These are phyloP conservation scores for Prunus kanzakura DNA, from an alignment of 306 rosid genomes.

Conservation along the genomic window DNA sequence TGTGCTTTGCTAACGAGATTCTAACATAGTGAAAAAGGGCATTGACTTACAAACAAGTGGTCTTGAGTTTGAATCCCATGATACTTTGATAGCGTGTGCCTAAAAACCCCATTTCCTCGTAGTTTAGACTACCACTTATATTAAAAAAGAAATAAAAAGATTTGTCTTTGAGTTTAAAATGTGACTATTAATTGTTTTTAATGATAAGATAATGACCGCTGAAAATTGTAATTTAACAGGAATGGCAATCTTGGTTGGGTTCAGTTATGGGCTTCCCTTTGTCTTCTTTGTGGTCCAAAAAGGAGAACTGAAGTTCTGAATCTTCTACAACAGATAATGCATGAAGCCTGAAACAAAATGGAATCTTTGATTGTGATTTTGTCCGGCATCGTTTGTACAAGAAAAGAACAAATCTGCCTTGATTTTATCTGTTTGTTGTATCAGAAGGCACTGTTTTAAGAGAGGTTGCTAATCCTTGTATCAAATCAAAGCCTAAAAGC, in stretches of 20 bases:
- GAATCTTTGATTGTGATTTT: not conserved
- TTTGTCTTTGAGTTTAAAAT: not conserved
- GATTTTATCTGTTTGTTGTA: not conserved
- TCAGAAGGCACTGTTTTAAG: not conserved
- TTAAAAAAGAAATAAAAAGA: too few species aligned
- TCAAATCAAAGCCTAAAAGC: not conserved
- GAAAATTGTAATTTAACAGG: slow-evolving; percentile 31
- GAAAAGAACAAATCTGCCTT: not conserved
- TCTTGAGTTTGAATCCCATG: too few species aligned
- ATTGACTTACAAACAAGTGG: too few species aligned
- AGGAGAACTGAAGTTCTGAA: slow-evolving; percentile 46
- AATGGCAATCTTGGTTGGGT: slow-evolving; percentile 47
- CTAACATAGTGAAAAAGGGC: too few species aligned
- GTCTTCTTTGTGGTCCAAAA: slow-evolving; percentile 46
- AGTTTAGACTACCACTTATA: too few species aligned
- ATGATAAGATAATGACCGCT: not conserved
- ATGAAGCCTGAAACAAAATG: slow-evolving; percentile 1
- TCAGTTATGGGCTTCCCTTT: slow-evolving; percentile 54
- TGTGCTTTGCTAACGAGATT: too few species aligned
- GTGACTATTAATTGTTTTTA: not conserved
- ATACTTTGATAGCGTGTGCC: too few species aligned
- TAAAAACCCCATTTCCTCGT: too few species aligned
- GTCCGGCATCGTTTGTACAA: not conserved
- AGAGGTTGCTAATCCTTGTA: not conserved
- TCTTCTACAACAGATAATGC: slow-evolving; percentile 12